A percentile compares a stretch with the other conserved stretches of the same genome.
These are phyloP conservation scores for Leccinum subtestaceum DNA, from an alignment of 768 basidiomycete species.

Conservation along the genomic window DNA sequence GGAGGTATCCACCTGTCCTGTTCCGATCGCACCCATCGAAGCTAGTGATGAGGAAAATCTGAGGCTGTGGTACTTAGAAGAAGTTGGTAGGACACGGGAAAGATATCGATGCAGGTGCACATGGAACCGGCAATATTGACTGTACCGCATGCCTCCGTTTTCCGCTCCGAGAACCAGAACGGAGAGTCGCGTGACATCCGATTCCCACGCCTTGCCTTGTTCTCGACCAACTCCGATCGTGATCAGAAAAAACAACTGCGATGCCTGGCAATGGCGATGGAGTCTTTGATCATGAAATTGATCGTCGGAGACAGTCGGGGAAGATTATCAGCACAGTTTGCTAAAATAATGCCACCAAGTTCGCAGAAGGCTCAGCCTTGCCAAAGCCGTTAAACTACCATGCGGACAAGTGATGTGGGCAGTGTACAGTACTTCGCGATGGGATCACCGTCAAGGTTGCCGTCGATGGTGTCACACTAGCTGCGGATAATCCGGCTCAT, in stretches of 20 bases:
- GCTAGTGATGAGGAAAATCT: constrained; percentile 17
- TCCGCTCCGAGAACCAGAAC: constrained; percentile 16
- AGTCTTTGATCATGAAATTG: neutral
- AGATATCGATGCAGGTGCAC: constrained; percentile 23
- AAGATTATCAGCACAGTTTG: neutral
- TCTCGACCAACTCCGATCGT: too few relatives aligned
- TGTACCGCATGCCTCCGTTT: constrained; percentile 29
- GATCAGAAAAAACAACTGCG: too few relatives aligned
- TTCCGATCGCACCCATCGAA: constrained; percentile 37
- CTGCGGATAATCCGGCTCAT: neutral
- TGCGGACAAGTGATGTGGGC: neutral
- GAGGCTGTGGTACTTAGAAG: neutral
- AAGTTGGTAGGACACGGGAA: constrained; percentile 11
- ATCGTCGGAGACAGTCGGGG: neutral
- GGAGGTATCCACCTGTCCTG: constrained; percentile 57
- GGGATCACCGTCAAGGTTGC: neutral
- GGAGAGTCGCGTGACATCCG: neutral
- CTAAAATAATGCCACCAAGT: neutral
- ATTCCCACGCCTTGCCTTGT: neutral
- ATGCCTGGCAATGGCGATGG: neutral
- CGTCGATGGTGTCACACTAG: neutral
- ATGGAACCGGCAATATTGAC: constrained; percentile 12
- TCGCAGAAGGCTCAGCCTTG: neutral
- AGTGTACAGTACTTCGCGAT: neutral
- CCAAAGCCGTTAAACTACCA: neutral